These are phyloP conservation scores for Gleditsia sinensis DNA, from an alignment of 306 rosid species.

Conservation along the genomic window DNA sequence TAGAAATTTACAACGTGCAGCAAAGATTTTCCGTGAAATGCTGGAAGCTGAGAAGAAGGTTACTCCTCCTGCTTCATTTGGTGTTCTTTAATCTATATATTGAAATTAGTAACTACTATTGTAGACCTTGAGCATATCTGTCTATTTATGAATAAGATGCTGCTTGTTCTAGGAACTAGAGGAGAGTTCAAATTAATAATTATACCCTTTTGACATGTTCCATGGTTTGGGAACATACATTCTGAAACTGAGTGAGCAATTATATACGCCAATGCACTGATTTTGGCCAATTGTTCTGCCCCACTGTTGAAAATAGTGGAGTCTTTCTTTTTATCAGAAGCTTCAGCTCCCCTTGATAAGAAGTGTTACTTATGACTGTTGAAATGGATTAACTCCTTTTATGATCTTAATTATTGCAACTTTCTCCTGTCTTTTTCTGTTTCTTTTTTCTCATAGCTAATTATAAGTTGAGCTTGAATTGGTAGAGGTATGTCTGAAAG, in stretches of 20 bases:
- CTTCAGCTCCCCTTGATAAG: background rate
- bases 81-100: constrained; percentile 15
- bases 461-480: constrained; percentile 18
- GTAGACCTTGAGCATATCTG: background rate
- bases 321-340: background rate
- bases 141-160: constrained; percentile 7
- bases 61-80: constrained; percentile 30
- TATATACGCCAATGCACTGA: background rate
- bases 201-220: background rate
- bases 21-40: constrained; percentile 67
- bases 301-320: background rate
- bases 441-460: background rate
- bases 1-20: constrained; percentile 78
- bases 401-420: background rate
- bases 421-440: too few relatives aligned
- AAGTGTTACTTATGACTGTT: background rate
- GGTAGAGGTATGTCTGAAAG: background rate
- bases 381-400: background rate
- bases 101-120: background rate
- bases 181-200: constrained; percentile 4
- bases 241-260: constrained; percentile 27
- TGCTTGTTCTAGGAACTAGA: constrained; percentile 27
- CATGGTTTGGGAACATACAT: background rate
- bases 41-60: constrained; percentile 97
- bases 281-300: background rate